Base-by-base conservation (phyloP, 805 yeast genomes). In the Cyberlindnera japonica region DNA sequence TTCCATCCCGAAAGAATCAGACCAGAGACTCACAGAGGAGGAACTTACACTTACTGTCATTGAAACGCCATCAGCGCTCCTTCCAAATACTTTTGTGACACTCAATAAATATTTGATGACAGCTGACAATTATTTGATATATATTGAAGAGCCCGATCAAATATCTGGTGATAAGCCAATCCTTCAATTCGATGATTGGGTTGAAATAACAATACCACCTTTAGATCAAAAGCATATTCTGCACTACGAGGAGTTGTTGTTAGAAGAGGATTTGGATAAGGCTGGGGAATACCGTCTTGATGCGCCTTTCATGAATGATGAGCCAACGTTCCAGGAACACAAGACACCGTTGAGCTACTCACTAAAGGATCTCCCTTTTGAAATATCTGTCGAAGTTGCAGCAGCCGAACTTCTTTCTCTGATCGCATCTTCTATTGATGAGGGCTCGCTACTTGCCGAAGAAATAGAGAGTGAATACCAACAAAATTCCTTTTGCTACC, bases 201-300 rank as follows among this genome's bases (percentile, higher is more conserved):
- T 17, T 1, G 9, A 13, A n/a, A 9, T 6, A 18, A 1, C 16
- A n/a, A n/a, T n/a, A 5, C 23, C 23, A 1, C 28, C 20, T 3
- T 13, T 31, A 7, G 41, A 41, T 17, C n/a, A 7, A 4, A 2
- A 11, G 2, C 25, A 32, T 18, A 18, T 33, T 14, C 8, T 5
- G 3, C 17, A 34, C 9, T 17, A 33, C 9, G 48, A 53, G 14
- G 12, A 2, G 1, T 27, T 33, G n/a, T 15, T 23, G 10, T 8
- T 47, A 7, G 44, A 44, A 9, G 57, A 54, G 19, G 31, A 37
- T 1, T 33, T 52, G 5, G 44, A 40, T 4, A 46, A 44, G 21
- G 57, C 57, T 3, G 26, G 43, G 2, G 50, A 49, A n/a, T 52
- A 26, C 26, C 33, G 45, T 5, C 11, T 54, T 9, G 40, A 44